phyloP scores from a whole-genome alignment of 495 filamentous ascomycete genomes.

The Emericellopsis terricola region DNA sequence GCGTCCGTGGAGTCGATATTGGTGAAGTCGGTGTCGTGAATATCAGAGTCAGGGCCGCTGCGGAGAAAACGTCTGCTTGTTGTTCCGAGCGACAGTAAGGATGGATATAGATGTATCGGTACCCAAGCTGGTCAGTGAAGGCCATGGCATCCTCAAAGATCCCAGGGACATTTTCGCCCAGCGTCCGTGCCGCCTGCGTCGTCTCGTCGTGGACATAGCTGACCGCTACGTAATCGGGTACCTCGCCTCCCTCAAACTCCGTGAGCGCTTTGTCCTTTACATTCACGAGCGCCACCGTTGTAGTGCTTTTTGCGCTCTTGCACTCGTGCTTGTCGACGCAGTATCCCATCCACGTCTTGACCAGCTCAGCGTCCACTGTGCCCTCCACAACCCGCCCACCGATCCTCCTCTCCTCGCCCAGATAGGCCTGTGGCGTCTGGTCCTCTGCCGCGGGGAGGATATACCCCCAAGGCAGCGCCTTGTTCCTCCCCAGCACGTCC shows the following conservation, averaged over 20 bases:
- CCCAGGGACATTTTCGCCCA: not conserved
- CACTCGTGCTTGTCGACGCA: constrained; percentile 1
- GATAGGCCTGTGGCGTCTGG: not conserved
- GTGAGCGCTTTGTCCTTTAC: not conserved
- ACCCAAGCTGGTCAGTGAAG: constrained; percentile 5
- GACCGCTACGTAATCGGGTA: constrained; percentile 5
- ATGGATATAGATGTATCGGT: constrained; percentile 13
- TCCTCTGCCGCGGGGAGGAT: constrained; percentile 1
- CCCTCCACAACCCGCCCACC: not conserved
- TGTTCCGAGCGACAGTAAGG: constrained; percentile 8
- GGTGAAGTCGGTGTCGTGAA: constrained; percentile 9
- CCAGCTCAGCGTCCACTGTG: not conserved
- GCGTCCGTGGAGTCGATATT: constrained; percentile 1
- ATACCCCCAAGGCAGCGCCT: constrained; percentile 2
- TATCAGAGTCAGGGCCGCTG: constrained; percentile 8
- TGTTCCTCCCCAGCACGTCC: constrained; percentile 1
- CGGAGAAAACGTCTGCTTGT: constrained; percentile 11
- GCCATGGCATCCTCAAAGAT: constrained; percentile 11
- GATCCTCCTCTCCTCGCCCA: not conserved
- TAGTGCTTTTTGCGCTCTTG: too few species aligned
- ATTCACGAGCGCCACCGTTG: constrained; percentile 1
- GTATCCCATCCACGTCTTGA: constrained; percentile 1
- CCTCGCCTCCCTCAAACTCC: not conserved
- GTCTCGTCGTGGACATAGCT: constrained; percentile 4
- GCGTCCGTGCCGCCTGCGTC: not conserved